These are phyloP conservation scores for Boletus calvinii DNA, from an alignment of 1,284 basidiomycete genomes.

Conservation along the genomic window DNA sequence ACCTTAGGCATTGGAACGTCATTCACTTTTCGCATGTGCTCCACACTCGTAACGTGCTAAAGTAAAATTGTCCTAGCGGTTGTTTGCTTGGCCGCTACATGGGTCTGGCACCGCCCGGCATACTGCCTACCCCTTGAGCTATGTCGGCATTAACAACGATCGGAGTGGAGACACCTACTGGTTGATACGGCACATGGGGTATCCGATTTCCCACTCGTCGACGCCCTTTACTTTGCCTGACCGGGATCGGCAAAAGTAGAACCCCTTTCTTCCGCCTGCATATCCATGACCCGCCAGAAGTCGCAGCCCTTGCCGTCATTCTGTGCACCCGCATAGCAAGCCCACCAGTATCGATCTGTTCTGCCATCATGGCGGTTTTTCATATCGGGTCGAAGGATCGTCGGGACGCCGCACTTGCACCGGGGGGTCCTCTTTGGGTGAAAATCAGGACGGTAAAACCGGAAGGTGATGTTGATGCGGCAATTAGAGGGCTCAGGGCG, in stretches of 20 bases:
- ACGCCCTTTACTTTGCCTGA: not conserved
- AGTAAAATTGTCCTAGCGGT: not conserved
- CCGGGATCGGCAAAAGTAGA: conserved; percentile 37
- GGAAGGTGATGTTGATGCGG: conserved; percentile 88
- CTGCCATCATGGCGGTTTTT: conserved; percentile 55
- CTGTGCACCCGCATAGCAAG: conserved; percentile 78
- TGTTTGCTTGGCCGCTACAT: not conserved
- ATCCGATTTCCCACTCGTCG: conserved; percentile 30
- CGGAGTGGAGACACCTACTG: conserved; percentile 5
- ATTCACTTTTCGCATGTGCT: not conserved
- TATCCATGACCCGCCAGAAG: conserved; percentile 80
- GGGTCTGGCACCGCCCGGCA: not conserved
- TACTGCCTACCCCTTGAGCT: not conserved
- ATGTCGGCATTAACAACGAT: conserved; percentile 1
- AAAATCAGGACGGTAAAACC: conserved; percentile 87
- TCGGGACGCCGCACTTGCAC: conserved; percentile 81
- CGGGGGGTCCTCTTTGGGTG: conserved; percentile 62
- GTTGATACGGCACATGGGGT: conserved; percentile 29
- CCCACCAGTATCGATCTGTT: conserved; percentile 79
- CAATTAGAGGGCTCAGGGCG: conserved; percentile 56
- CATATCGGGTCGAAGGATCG: conserved; percentile 77
- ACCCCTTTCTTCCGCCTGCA: conserved; percentile 70
- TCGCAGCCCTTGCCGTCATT: conserved; percentile 85
- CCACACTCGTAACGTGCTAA: not conserved
- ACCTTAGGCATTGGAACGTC: not conserved